A percentile compares a stretch with the other conserved stretches of the same genome.
Evolutionary conservation across 2,329 filamentous ascomycete species (phyloP).

Genomic region (Colletotrichum navitas): DNA sequence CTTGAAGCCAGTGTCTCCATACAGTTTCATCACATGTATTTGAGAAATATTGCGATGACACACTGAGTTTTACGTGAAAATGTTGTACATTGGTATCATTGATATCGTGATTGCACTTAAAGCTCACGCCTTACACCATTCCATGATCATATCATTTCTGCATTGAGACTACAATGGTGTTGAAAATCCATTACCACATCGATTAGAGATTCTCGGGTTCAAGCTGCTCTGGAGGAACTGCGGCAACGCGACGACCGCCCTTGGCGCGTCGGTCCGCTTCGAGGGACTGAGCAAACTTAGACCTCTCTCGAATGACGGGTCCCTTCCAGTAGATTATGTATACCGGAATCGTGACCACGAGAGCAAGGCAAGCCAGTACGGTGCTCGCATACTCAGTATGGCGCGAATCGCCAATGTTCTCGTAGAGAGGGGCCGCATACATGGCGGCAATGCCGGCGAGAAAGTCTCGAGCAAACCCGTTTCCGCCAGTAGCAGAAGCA

Average conservation of each 20-base stretch:
- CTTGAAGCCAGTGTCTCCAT: too few species aligned
- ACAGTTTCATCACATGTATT: too few species aligned
- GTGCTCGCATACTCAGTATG: constrained; percentile 67
- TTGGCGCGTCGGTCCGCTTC: constrained; percentile 23
- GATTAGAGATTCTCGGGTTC: constrained; percentile 18
- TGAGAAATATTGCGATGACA: too few species aligned
- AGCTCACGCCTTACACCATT: too few species aligned
- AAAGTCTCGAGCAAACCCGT: constrained; percentile 75
- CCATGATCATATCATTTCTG: neutral
- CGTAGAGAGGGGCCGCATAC: constrained; percentile 68
- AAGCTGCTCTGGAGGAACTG: constrained; percentile 18
- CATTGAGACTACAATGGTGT: neutral
- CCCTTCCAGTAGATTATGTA: constrained; percentile 43
- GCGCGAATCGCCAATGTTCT: constrained; percentile 55
- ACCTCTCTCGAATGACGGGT: constrained; percentile 36
- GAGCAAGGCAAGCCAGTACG: constrained; percentile 60
- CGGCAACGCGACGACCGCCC: constrained; percentile 27
- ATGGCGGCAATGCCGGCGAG: constrained; percentile 74
- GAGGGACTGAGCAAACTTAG: constrained; percentile 41
- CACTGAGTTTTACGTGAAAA: neutral
- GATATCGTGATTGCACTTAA: neutral
- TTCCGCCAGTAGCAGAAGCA: constrained; percentile 75
- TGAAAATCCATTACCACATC: accelerated
- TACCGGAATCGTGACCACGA: constrained; percentile 35
- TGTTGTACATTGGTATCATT: neutral